phyloP scores from a whole-genome alignment of 139 green algal genomes.

The Haematococcus lacustris region DNA sequence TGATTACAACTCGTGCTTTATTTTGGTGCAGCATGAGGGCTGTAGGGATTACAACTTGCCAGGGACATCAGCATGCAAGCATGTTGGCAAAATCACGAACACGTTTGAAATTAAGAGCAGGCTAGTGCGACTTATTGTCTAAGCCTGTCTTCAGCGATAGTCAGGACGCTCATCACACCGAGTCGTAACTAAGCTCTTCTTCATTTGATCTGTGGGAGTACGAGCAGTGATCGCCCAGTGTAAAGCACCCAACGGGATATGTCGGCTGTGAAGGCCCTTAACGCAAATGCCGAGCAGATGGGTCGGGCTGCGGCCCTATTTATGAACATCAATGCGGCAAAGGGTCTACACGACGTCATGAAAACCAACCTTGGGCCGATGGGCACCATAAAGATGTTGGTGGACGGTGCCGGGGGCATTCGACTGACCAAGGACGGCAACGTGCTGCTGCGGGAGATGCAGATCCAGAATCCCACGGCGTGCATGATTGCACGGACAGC shows the following conservation, averaged over 20 bases:
- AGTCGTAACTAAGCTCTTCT: too few species aligned
- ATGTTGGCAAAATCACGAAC: too few species aligned
- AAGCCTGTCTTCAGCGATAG: too few species aligned
- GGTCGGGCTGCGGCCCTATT: slow-evolving; percentile 80
- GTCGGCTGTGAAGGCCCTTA: slow-evolving; percentile 77
- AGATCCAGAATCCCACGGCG: slow-evolving; percentile 99
- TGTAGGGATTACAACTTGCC: too few species aligned
- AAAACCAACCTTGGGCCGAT: slow-evolving; percentile 95
- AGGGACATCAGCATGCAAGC: too few species aligned
- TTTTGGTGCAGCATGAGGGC: too few species aligned
- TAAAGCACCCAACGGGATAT: slow-evolving; percentile 32
- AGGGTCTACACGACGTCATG: slow-evolving; percentile 97
- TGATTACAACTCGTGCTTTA: too few species aligned
- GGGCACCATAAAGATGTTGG: slow-evolving; percentile 99
- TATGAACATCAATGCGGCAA: slow-evolving; percentile 99
- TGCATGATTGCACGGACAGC: slow-evolving; percentile 98
- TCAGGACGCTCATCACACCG: too few species aligned
- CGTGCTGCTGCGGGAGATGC: slow-evolving; percentile 93
- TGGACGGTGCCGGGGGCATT: slow-evolving; percentile 86
- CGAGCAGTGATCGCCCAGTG: too few species aligned
- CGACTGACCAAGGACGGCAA: slow-evolving; percentile 98
- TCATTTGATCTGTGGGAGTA: too few species aligned
- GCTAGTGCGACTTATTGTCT: too few species aligned
- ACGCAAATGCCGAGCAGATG: slow-evolving; percentile 93
- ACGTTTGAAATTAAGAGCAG: too few species aligned